Evolutionary conservation across 192 early-diverging fungal species (phyloP).

Genomic region (Coemansia sp.): DNA sequence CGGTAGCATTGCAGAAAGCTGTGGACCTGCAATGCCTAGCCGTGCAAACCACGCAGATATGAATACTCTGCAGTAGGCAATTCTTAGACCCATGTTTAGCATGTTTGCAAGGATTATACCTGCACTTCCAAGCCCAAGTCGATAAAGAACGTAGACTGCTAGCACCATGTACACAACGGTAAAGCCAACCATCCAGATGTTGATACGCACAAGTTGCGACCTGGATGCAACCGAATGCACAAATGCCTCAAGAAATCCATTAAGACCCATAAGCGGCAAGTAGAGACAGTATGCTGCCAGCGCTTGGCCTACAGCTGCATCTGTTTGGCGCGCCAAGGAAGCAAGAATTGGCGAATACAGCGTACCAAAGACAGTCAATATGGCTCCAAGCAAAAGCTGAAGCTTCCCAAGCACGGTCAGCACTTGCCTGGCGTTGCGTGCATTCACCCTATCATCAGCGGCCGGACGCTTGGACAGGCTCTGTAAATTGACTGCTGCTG

Average conservation of each 20-base stretch:
- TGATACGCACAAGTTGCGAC: conserved; percentile 60
- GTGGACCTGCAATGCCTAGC: conserved; percentile 3
- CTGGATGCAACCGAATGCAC: conserved; percentile 80
- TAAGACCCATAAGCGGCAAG: conserved; percentile 91
- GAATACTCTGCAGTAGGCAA: conserved; percentile 69
- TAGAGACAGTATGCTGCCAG: conserved; percentile 83
- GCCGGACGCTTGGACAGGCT: not conserved
- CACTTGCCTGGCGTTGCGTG: conserved; percentile 15
- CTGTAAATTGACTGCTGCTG: conserved; percentile 7
- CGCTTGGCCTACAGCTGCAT: conserved; percentile 55
- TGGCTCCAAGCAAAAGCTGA: conserved; percentile 63
- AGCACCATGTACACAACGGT: conserved; percentile 65
- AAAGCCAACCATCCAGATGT: conserved; percentile 73
- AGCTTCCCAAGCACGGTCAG: conserved; percentile 29
- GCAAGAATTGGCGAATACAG: conserved; percentile 66
- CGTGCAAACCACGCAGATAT: conserved; percentile 59
- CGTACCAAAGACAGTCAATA: conserved; percentile 79
- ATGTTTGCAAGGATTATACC: conserved; percentile 87
- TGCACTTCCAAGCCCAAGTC: conserved; percentile 63
- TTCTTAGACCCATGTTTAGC: conserved; percentile 78
- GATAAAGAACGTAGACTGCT: conserved; percentile 61
- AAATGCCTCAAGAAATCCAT: conserved; percentile 94
- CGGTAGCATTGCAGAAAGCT: conserved; percentile 24
- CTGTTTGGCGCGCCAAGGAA: conserved; percentile 59
- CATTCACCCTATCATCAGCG: not conserved